Evolutionary conservation across 2,329 filamentous ascomycete species (phyloP), one percentile per base, ranked within the genome.

Genomic region (Botrytis paeoniae): DNA sequence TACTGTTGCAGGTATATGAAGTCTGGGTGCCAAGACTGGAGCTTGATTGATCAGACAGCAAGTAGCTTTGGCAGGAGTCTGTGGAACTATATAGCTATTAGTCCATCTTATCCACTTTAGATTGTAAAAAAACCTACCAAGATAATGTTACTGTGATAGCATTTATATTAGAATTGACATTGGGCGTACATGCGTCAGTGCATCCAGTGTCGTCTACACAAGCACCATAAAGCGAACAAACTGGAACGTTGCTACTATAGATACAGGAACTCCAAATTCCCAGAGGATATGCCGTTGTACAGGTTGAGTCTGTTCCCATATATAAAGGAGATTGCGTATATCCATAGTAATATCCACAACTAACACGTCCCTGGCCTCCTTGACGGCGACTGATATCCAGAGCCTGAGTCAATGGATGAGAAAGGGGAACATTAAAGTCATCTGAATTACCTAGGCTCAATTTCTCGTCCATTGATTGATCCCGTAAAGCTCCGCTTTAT

Each of bases 181-280:
- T n/a, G 2, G 45, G 32, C 5, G 32, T 29, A 25, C 63, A 51
- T 4, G 32, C 22, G 20, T 39, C 12, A 29, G 43, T 66, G 22
- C 63, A 66, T 29, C 32, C 32, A 37, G 12, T 32, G 4, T 51
- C 22, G 10, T 51, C 63, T 51, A 51, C 12, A 51, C 45, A 66
- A 32, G 63, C 43, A 16, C 43, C 43, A n/a, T 39, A 51, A 22
- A 66, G 45, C n/a, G 45, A 37, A 66, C 43, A 66, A 51, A 66
- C 14, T 3, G 43, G 43, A 51, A 37, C 1, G 7, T 51, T 18
- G 20, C 45, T 20, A 20, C 43, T 66, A n/a, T 51, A 66, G 14
- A 37, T 51, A 29, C 43, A 66, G 37, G 32, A 51, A 6, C n/a
- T 29, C 41, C 62, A 45, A 16, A 64, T 45, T 45, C 62, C 41